Evolutionary conservation across 2,329 filamentous ascomycete species (phyloP).

Genomic region (Scleromitrula shiraiana): DNA sequence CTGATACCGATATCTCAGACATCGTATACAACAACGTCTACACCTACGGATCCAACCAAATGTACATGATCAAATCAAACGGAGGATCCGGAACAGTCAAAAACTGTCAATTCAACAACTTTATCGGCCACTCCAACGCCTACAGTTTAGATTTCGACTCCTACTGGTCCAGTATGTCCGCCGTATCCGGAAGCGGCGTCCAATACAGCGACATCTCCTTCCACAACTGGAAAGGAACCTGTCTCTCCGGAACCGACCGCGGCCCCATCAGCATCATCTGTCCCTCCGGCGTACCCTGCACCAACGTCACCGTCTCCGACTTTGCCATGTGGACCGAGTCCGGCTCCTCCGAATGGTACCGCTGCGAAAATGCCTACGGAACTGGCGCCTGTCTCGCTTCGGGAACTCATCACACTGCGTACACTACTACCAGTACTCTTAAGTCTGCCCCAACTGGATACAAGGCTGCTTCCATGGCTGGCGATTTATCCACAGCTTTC

Average conservation of each 20-base stretch:
- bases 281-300: conserved; percentile 43
- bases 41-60: conserved; percentile 48
- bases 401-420: conserved; percentile 1
- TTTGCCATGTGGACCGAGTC: conserved; percentile 46
- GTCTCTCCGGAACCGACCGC: conserved; percentile 39
- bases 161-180: conserved; percentile 43
- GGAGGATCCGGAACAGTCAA: conserved; percentile 46
- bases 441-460: conserved; percentile 12
- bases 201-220: conserved; percentile 44
- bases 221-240: conserved; percentile 48
- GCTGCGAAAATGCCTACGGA: conserved; percentile 43
- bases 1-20: conserved; percentile 41
- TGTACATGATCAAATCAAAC: conserved; percentile 56
- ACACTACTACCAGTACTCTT: conserved; percentile 11
- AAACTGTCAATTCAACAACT: conserved; percentile 46
- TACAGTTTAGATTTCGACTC: conserved; percentile 43
- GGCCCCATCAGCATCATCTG: conserved; percentile 47
- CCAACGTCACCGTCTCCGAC: conserved; percentile 41
- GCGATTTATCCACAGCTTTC: conserved; percentile 15
- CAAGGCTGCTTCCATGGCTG: conserved; percentile 12
- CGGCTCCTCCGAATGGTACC: conserved; percentile 35
- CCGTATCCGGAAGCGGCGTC: conserved; percentile 41
- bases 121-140: conserved; percentile 51
- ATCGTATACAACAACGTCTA: conserved; percentile 51
- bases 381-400: conserved; percentile 34